Base-by-base conservation (phyloP, 768 basidiomycete species). In the Tremella mesenterica region DNA sequence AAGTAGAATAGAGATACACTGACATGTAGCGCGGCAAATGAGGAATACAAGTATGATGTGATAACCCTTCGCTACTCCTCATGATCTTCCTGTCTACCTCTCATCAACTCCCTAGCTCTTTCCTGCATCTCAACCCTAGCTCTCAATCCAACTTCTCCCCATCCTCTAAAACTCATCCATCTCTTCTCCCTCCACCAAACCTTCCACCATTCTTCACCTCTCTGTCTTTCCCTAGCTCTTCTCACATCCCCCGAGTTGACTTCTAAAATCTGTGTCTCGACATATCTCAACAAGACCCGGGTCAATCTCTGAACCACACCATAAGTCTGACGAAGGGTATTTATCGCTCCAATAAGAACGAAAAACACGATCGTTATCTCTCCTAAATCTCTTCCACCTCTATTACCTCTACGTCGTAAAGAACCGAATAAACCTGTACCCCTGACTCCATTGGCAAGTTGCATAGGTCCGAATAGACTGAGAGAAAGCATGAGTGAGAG, bases 191-290 rank as follows among this genome's bases (percentile, higher is more conserved):
- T 57, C 23, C 57, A 33, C 63, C 61, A 64, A 1, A 50, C 28
- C 13, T 49, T 44, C 27, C 45, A 57, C 61, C 66, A 64, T 18
- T 21, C 28, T 31, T 36, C 36, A 28, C 58, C 45, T 48, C 49
- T 29, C 48, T 28, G 45, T 34, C 51, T 48, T 13, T 33, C 43
- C 41, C 43, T 52, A 18, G 47, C 58, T 30, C 18, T 27, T 28
- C 43, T 54, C 48, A 54, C 53, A 7, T 67, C 65, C 8, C 57
- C 56, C 1, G 67, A 59, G 52, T 69, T 69, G 14, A 70, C 68
- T 41, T 70, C 68, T 25, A 70, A 44, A 14, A 70, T 64, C 48
- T 62, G 60, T 16, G 63, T 60, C 44, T 70, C 68, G 27, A 70
- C 59, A 25, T 63, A 64, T 20, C 30, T 43, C 45, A 70, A 47